These are phyloP conservation scores for Malus sylvestris DNA, from an alignment of 306 rosid species.

Conservation along the genomic window DNA sequence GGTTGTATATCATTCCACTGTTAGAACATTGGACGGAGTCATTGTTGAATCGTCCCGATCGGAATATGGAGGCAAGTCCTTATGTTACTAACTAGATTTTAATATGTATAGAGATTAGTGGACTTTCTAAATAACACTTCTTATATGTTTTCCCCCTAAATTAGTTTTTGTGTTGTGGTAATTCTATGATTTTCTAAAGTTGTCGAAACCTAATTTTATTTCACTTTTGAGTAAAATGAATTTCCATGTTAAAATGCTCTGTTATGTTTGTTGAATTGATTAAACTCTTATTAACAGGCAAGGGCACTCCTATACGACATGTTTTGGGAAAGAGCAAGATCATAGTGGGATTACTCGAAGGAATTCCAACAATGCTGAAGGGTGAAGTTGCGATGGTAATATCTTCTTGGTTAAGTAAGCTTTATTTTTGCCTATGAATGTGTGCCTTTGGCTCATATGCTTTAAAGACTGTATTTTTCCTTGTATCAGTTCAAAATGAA, in stretches of 20 bases:
- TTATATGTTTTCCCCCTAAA: not conserved
- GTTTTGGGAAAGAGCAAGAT: slow-evolving; percentile 92
- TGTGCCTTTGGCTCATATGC: not conserved
- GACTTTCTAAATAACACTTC: not conserved
- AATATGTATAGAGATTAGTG: not conserved
- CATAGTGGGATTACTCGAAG: slow-evolving; percentile 84
- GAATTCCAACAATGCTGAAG: slow-evolving; percentile 90
- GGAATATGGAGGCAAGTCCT: slow-evolving; percentile 67
- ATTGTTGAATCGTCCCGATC: slow-evolving; percentile 71
- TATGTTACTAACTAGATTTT: not conserved
- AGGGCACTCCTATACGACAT: slow-evolving; percentile 59
- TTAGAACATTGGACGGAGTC: slow-evolving; percentile 86
- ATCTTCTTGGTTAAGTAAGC: not conserved
- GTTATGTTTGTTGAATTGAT: slow-evolving; percentile 16
- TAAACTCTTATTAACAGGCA: slow-evolving; percentile 46
- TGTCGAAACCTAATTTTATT: not conserved
- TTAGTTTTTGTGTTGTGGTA: not conserved
- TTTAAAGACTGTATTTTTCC: slow-evolving; percentile 3
- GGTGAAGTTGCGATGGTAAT: slow-evolving; percentile 95
- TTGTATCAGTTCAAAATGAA: slow-evolving; percentile 85
- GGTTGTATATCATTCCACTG: slow-evolving; percentile 75
- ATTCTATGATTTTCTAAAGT: not conserved
- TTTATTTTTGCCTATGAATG: not conserved
- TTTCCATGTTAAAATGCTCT: slow-evolving; percentile 5
- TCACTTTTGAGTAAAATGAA: not conserved